phyloP scores from a whole-genome alignment of 2,329 filamentous ascomycete genomes.

The Zarea fungicola region DNA sequence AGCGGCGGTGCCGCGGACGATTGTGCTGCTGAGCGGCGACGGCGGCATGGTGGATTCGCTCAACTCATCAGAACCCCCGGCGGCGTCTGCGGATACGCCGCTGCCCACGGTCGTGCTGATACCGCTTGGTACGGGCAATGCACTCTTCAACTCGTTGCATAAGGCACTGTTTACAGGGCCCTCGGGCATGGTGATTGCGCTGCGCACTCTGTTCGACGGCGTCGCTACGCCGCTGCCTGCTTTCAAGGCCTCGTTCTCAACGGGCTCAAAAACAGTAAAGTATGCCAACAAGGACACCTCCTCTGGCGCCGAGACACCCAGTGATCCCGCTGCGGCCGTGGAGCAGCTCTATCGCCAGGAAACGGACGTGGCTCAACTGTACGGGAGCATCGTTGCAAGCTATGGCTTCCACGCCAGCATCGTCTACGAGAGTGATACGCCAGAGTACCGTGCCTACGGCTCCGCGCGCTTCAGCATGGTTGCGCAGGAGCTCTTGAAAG shows the following conservation, averaged over 20 bases:
- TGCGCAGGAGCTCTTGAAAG: conserved; percentile 64
- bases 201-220: conserved; percentile 58
- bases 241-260: conserved; percentile 58
- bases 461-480: conserved; percentile 78
- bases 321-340: conserved; percentile 3
- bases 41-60: conserved; percentile 80
- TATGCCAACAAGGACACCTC: conserved; percentile 22
- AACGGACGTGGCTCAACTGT: conserved; percentile 38
- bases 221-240: conserved; percentile 49
- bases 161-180: conserved; percentile 47
- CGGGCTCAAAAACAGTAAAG: conserved; percentile 46
- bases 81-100: conserved; percentile 13
- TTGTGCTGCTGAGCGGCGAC: conserved; percentile 82
- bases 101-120: conserved; percentile 47
- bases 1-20: conserved; percentile 38
- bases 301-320: conserved; percentile 4
- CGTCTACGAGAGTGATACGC: conserved; percentile 86
- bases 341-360: conserved; percentile 24
- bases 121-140: conserved; percentile 62
- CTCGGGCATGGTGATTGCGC: conserved; percentile 42
- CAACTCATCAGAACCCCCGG: conserved; percentile 47
- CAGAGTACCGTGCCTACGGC: conserved; percentile 72
- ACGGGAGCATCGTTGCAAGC: conserved; percentile 80
- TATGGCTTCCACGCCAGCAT: conserved; percentile 87
- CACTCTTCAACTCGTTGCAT: conserved; percentile 57